These are phyloP conservation scores for Solanum ossicruentum DNA, from an alignment of 257 asterid genomes.

Conservation along the genomic window DNA sequence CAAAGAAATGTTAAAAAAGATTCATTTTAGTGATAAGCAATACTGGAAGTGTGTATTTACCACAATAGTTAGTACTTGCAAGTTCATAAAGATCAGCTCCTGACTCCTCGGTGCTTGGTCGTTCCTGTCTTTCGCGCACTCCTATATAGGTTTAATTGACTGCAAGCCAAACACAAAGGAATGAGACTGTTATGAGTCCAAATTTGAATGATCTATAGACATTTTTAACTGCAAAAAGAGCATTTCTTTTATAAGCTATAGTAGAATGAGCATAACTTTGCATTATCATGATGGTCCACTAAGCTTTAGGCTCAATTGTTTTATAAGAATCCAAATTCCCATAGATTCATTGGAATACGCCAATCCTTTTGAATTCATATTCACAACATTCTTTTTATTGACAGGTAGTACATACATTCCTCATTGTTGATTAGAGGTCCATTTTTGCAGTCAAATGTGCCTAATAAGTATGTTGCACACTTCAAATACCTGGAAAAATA, in stretches of 20 bases:
- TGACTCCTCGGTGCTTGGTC: no score
- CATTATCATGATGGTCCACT: neutral
- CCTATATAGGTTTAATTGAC: no score
- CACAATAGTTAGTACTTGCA: no score
- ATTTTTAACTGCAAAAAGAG: neutral
- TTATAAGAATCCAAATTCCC: neutral
- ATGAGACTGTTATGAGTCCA: no score
- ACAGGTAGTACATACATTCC: neutral
- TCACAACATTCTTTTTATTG: neutral
- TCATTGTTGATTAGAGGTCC: neutral
- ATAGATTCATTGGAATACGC: neutral
- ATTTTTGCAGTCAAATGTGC: neutral
- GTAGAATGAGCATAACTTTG: neutral
- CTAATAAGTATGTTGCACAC: neutral
- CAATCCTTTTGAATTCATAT: neutral
- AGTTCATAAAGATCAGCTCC: no score
- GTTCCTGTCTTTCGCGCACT: no score
- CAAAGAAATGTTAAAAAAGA: no score
- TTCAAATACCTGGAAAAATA: no score
- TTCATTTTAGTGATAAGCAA: no score
- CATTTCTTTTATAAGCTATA: neutral
- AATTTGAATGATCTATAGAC: neutral
- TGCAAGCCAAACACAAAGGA: no score
- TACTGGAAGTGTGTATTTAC: no score
- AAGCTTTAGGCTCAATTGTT: neutral